Evolutionary conservation across 805 yeast genomes (phyloP).

Genomic region (Ogataea methanolica): DNA sequence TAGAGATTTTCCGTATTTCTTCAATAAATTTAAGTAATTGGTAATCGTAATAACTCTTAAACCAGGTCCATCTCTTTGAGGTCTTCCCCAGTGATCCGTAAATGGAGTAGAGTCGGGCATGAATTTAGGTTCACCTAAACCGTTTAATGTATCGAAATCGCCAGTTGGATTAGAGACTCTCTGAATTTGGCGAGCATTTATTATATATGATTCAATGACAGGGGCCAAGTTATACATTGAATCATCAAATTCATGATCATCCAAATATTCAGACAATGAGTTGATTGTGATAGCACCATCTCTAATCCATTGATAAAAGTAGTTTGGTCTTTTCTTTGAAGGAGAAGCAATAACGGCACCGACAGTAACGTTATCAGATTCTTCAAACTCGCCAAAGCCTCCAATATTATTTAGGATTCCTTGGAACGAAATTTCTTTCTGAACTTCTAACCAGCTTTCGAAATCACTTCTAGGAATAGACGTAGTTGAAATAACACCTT

Average conservation of each 20-base stretch:
- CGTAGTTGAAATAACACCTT: slow-evolving; percentile 17
- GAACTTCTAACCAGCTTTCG: slow-evolving; percentile 45
- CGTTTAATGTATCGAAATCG: slow-evolving; percentile 41
- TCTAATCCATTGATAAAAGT: slow-evolving; percentile 86
- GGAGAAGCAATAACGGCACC: slow-evolving; percentile 90
- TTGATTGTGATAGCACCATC: slow-evolving; percentile 81
- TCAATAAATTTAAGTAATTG: slow-evolving; percentile 46
- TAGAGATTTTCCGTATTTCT: slow-evolving; percentile 25
- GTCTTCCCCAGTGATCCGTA: slow-evolving; percentile 80
- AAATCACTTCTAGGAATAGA: slow-evolving; percentile 33
- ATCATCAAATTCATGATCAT: slow-evolving; percentile 34
- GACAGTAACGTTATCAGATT: slow-evolving; percentile 36
- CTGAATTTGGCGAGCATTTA: slow-evolving; percentile 57
- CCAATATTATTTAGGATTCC: slow-evolving; percentile 54
- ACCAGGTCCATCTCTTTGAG: slow-evolving; percentile 95
- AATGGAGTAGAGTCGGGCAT: slow-evolving; percentile 61
- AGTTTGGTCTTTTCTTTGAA: slow-evolving; percentile 65
- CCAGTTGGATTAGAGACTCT: slow-evolving; percentile 70
- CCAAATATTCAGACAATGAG: slow-evolving; percentile 53
- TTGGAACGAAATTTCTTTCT: slow-evolving; percentile 38
- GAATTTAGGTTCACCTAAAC: slow-evolving; percentile 91
- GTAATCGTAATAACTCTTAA: slow-evolving; percentile 64
- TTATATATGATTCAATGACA: slow-evolving; percentile 56
- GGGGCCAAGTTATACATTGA: slow-evolving; percentile 13
- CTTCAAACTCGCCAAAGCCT: slow-evolving; percentile 34